Conservation (phyloP, 2,329 filamentous ascomycete species). For the Cytospora piceicola region DNA sequence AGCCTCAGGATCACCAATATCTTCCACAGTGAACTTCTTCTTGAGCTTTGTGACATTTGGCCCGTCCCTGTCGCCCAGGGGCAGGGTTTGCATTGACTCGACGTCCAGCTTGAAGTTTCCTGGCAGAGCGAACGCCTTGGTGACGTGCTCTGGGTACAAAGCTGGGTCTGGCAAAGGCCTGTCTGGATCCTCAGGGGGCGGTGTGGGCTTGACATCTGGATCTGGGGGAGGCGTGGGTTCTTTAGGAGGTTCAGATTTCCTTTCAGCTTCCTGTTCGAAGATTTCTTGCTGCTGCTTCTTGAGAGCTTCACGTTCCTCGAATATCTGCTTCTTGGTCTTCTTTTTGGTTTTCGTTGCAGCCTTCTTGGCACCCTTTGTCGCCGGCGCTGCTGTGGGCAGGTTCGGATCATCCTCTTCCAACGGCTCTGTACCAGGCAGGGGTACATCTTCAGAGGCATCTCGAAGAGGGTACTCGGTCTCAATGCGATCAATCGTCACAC, state of each 20-base stretch:
- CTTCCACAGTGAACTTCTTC: slow-evolving; percentile 50
- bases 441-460: slow-evolving; percentile 54
- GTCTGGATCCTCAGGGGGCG: slow-evolving; percentile 40
- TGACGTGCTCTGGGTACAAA: slow-evolving; percentile 53
- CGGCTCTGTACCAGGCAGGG: slow-evolving; percentile 51
- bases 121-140: slow-evolving; percentile 51
- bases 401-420: slow-evolving; percentile 51
- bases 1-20: slow-evolving; percentile 55
- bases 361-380: slow-evolving; percentile 60
- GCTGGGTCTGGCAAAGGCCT: slow-evolving; percentile 46
- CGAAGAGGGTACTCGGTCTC: slow-evolving; percentile 53
- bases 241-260: slow-evolving; percentile 41
- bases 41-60: slow-evolving; percentile 55
- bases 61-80: slow-evolving; percentile 49
- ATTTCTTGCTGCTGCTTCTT: slow-evolving; percentile 59
- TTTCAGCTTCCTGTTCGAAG: slow-evolving; percentile 49
- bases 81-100: slow-evolving; percentile 48
- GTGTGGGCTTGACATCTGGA: slow-evolving; percentile 40
- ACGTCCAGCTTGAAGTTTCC: slow-evolving; percentile 51
- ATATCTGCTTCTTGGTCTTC: slow-evolving; percentile 77
- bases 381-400: slow-evolving; percentile 51
- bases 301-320: slow-evolving; percentile 67
- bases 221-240: slow-evolving; percentile 37
- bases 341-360: slow-evolving; percentile 64
- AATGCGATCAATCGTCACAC: slow-evolving; percentile 60